Percentiles rank a stretch among this genome's conserved stretches.
Evolutionary conservation across 2,329 filamentous ascomycete species (phyloP).

Genomic region (Colletotrichum costaricense): DNA sequence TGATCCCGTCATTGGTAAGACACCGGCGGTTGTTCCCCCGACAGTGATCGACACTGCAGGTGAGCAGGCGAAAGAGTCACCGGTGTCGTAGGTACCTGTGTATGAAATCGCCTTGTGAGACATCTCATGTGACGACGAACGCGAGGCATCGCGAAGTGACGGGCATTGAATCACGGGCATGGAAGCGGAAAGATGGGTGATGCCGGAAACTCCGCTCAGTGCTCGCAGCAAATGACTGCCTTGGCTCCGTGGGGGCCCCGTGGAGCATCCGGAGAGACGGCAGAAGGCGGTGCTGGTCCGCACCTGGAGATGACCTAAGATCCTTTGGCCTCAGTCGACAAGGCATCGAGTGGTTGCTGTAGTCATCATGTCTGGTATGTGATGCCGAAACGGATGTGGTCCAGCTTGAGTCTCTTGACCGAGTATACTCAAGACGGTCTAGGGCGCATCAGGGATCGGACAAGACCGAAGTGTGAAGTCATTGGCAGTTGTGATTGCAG

Average conservation of each 20-base stretch:
- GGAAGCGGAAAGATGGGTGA: not conserved
- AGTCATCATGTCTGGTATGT: conserved; percentile 15
- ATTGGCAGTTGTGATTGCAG: conserved; percentile 8
- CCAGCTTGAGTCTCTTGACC: not conserved
- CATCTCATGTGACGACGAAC: conserved; percentile 15
- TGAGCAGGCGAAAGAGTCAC: conserved; percentile 32
- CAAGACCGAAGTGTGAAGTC: conserved; percentile 25
- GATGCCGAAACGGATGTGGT: not conserved
- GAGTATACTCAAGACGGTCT: not conserved
- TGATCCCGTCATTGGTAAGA: conserved; percentile 3
- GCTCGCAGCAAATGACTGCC: not conserved
- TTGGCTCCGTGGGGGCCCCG: conserved; percentile 13
- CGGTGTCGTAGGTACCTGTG: not conserved
- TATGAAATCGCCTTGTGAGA: not conserved
- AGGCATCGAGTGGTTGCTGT: conserved; percentile 15
- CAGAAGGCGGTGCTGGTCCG: not conserved
- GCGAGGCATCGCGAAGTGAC: not conserved
- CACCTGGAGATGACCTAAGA: conserved; percentile 27
- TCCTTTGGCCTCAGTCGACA: not conserved
- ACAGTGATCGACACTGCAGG: conserved; percentile 26
- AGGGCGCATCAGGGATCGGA: conserved; percentile 6
- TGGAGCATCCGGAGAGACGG: conserved; percentile 10
- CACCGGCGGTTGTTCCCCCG: not conserved
- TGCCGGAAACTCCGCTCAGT: conserved; percentile 18
- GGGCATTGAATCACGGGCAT: not conserved